Evolutionary conservation across 2,329 filamentous ascomycete species (phyloP), one percentile per base, ranked within the genome.

Genomic region (Diaporthe capsici): DNA sequence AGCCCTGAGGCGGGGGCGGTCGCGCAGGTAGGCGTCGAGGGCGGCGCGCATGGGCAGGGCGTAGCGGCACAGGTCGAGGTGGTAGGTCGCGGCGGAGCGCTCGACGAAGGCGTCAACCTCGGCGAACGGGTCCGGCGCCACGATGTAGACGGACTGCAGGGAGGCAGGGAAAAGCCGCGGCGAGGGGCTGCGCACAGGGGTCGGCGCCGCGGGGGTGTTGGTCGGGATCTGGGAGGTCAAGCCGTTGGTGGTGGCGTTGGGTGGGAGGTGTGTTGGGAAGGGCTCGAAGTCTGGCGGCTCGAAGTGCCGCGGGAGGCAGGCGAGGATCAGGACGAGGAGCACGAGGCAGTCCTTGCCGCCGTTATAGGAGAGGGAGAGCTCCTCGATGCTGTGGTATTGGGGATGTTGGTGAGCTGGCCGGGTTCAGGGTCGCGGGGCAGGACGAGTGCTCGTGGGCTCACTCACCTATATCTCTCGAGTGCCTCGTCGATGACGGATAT

Each of bases 301-400:
- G 73, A 82, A 82, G 76, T 82, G 81, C 25, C 83, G 81, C 28
- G 89, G 85, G 72, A 90, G 86, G 79, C 87, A 89, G 77, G 93
- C 92, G 79, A 98, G 92, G 82, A 98, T 95, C 78, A 98, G 88
- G 81, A 98, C 90, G 9, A 98, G 89, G 25, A 98, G 92, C 72
- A 98, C 96, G 25, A 98, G 93, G 81, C 96, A 98, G 88, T 98
- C 97, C 84, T 99, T 99, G 77, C 97, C 97, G 82, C 97, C 97
- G 81, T 99, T 99, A 86, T 98, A 99, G 74, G 96, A 98, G 78
- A 98, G 88, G 7, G 96, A 95, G 76, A 98, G 89, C 82, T 97
- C 90, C 75, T 93, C 89, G 77, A 94, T 90, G 75, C 94, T 97
- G 80, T 76, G 60, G 60, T 55, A 22, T 7, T 37, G 37, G 37